Conservation (phyloP, 805 yeast species). For the Ogataea minuta region DNA sequence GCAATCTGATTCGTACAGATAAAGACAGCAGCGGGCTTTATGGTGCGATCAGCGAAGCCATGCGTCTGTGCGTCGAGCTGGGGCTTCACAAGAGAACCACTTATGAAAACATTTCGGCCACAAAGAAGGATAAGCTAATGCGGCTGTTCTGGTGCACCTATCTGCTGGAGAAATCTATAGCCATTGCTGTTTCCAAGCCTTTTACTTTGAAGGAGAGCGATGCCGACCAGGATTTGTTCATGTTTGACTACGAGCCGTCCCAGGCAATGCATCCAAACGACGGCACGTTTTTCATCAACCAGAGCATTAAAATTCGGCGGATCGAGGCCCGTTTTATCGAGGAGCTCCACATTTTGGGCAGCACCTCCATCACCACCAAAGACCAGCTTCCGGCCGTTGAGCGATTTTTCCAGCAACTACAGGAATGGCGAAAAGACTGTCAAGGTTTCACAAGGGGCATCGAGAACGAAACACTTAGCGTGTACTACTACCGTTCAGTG, state of each 20-base stretch:
- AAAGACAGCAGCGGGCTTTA: conserved; percentile 54
- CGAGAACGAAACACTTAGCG: conserved; percentile 57
- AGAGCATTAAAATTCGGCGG: conserved; percentile 53
- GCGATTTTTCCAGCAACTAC: conserved; percentile 50
- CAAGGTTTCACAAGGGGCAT: conserved; percentile 45
- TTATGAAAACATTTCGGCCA: conserved; percentile 31
- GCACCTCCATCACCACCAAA: conserved; percentile 29
- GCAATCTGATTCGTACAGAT: conserved; percentile 60
- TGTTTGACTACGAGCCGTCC: conserved; percentile 46
- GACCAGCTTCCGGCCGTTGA: conserved; percentile 51
- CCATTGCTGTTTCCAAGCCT: conserved; percentile 60
- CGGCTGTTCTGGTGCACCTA: conserved; percentile 66
- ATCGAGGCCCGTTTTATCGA: conserved; percentile 61
- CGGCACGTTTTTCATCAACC: conserved; percentile 49
- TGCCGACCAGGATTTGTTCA: conserved; percentile 47
- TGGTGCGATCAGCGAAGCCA: conserved; percentile 52
- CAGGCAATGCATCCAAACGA: conserved; percentile 35
- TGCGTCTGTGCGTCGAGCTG: conserved; percentile 42
- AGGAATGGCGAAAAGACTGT: conserved; percentile 57
- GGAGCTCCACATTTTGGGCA: conserved; percentile 41
- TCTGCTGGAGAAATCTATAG: conserved; percentile 58
- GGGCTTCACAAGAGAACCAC: conserved; percentile 37
- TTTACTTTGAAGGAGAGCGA: conserved; percentile 51
- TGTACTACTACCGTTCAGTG: conserved; percentile 60
- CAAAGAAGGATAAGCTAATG: conserved; percentile 39